Base-by-base conservation (phyloP, 441 rosid genomes). In the Croton laevigatus region DNA sequence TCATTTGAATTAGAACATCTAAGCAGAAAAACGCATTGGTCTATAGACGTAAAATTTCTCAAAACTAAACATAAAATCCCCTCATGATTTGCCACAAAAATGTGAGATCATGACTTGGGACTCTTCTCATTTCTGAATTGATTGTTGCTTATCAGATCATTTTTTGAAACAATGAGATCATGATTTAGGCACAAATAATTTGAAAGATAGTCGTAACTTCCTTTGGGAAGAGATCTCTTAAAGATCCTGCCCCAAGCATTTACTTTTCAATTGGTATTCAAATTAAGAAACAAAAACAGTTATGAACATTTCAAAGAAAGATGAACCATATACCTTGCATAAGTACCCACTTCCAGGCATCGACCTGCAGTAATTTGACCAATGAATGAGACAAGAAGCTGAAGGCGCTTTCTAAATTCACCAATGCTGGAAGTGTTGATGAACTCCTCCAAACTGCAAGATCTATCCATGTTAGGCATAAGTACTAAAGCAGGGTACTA, bases 371-470 rank as follows among this genome's bases (percentile, higher is more conserved):
- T 81, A 75, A 96, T 82, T 75, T 96, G 98, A 79, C 91, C 89
- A 76, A 88, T 85, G 80, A 95, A 90, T 63, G 94, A 86, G 80
- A 82, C 84, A 76, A 96, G 87, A 77, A 96, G 97, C 75, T 90
- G 93, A 71, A 96, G 93, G 46, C 99, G 97, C 70, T 78, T 86
- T 82, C 80, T 84, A 76, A 91, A 93, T 86, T 96, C 99, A 72
- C 98, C 98, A 66, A 91, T 60, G 77, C 90, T 91, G 44, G 97
- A 91, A 69, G 90, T 90, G 79, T 81, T 91, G 65, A 96, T 78
- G 74, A 96, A 91, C 81, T 89, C 97, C 81, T 85, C 84, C 88
- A 96, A 87, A 85, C 99, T 96, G 91, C 82, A 82, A 68, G 42
- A 70, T 19, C 61, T 17, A 57, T 71, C 69, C 57, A 45, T 32